Evolutionary conservation across 2,329 filamentous ascomycete genomes (phyloP).

Genomic region (Xylariaceae sp.): DNA sequence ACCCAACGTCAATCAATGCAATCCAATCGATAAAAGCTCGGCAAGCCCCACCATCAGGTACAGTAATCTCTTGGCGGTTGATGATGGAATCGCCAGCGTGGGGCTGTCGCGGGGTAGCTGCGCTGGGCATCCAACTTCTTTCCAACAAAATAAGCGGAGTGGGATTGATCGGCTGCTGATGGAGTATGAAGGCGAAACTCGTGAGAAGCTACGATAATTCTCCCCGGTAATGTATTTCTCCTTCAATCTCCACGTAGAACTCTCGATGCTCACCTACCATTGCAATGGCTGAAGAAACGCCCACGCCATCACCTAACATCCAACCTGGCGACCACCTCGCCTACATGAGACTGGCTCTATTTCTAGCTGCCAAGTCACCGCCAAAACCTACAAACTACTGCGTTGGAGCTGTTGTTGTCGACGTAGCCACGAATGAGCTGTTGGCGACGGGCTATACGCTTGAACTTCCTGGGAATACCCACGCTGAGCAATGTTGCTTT

Average conservation of each 20-base stretch:
- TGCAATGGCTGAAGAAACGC: constrained; percentile 11
- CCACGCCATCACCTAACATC: constrained; percentile 16
- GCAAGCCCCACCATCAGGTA: no score
- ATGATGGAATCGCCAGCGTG: neutral
- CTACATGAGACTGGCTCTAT: constrained; percentile 67
- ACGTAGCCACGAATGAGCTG: constrained; percentile 51
- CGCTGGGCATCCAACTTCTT: neutral
- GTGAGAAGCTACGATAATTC: neutral
- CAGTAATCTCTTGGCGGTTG: no score
- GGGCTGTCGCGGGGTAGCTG: constrained; percentile 1
- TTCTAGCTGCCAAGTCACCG: constrained; percentile 73
- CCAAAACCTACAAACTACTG: constrained; percentile 89
- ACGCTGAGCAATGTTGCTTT: constrained; percentile 91
- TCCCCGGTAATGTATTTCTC: neutral
- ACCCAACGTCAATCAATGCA: no score
- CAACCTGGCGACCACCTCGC: constrained; percentile 38
- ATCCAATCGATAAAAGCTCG: no score
- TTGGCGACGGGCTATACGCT: constrained; percentile 85
- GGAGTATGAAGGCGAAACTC: neutral
- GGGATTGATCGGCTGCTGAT: neutral
- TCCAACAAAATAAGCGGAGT: neutral
- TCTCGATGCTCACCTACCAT: neutral
- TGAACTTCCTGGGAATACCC: constrained; percentile 87
- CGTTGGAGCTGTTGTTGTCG: constrained; percentile 84
- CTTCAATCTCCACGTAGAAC: neutral